phyloP scores from a whole-genome alignment of 2,329 filamentous ascomycete genomes.

The Penicillium decumbens region DNA sequence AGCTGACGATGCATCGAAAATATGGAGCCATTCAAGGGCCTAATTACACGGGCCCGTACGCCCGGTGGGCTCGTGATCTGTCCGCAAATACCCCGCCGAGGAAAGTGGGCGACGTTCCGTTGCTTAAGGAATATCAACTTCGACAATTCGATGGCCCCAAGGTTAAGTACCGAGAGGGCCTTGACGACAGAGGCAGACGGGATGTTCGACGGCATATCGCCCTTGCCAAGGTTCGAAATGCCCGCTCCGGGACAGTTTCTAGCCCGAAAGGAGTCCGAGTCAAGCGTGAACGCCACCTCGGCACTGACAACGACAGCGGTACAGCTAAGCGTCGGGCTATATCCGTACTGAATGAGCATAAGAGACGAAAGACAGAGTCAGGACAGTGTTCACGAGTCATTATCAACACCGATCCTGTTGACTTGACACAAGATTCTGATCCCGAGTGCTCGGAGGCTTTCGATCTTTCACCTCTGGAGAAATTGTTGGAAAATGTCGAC shows the following conservation, averaged over 20 bases:
- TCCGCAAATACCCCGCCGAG: slow-evolving; percentile 16
- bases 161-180: slow-evolving; percentile 14
- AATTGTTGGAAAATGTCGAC: not conserved
- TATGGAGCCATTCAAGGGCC: slow-evolving; percentile 42
- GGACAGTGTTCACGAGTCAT: not conserved
- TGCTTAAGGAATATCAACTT: slow-evolving; percentile 25
- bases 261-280: not conserved
- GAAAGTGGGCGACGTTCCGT: slow-evolving; percentile 20
- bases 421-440: not conserved
- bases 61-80: slow-evolving; percentile 36
- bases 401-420: not conserved
- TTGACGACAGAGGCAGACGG: slow-evolving; percentile 17
- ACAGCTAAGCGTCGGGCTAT: not conserved
- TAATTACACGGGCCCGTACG: slow-evolving; percentile 40
- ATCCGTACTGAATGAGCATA: not conserved
- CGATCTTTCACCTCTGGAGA: not conserved
- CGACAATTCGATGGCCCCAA: slow-evolving; percentile 31
- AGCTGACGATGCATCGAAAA: slow-evolving; percentile 33
- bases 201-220: slow-evolving; percentile 23
- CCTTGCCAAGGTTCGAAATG: slow-evolving; percentile 30
- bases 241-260: not conserved
- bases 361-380: slow-evolving; percentile 2
- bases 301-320: not conserved
- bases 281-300: not conserved
- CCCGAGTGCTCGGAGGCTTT: not conserved